phyloP scores from a whole-genome alignment of 2,329 filamentous ascomycete species.

The Pseudogymnoascus sp. region DNA sequence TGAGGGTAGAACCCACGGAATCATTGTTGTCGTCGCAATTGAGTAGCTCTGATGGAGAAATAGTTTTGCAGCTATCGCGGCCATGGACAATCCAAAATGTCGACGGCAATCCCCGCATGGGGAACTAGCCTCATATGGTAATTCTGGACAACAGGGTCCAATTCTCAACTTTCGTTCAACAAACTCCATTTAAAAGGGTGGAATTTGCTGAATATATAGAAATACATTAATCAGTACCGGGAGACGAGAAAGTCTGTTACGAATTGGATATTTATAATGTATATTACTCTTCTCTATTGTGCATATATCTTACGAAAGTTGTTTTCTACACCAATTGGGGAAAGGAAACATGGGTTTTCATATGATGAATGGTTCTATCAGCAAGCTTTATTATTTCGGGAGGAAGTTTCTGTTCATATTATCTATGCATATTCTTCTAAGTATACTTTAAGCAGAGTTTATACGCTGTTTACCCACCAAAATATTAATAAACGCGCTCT shows the following conservation, averaged over 20 bases:
- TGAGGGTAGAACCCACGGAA: neutral
- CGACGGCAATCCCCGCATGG: constrained; percentile 2
- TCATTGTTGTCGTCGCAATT: constrained; percentile 3
- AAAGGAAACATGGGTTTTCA: neutral
- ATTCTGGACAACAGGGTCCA: neutral
- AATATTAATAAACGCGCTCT: neutral
- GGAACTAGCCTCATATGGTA: neutral
- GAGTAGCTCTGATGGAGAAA: neutral
- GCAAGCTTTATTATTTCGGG: neutral
- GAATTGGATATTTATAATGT: neutral
- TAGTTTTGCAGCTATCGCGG: constrained; percentile 4
- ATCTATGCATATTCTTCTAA: neutral
- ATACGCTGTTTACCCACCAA: neutral
- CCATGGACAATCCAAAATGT: constrained; percentile 6
- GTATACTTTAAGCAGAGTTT: neutral
- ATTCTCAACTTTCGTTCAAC: neutral
- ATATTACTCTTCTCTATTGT: too few species aligned
- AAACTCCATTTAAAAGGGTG: neutral
- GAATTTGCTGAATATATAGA: neutral
- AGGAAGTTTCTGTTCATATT: neutral
- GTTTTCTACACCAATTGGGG: neutral
- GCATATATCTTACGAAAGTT: neutral
- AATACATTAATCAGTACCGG: neutral
- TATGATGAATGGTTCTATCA: neutral
- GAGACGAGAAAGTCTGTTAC: neutral